Percentiles rank a stretch among this genome's conserved stretches.
Conservation (phyloP, 2,329 filamentous ascomycete species). For the Aspergillus cejpii region DNA sequence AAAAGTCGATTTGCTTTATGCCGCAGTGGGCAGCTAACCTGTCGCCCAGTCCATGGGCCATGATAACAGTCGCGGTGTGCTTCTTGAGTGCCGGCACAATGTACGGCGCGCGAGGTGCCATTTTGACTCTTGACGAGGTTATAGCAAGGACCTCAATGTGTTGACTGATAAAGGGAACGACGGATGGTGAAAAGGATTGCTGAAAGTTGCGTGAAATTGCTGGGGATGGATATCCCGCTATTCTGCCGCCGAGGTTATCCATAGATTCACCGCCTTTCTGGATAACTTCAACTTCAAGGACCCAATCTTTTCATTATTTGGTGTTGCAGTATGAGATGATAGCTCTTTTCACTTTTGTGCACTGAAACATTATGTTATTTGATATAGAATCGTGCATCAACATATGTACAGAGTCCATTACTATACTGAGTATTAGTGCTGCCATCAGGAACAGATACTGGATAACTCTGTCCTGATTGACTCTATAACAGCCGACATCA, state of each 20-base stretch:
- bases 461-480: constrained; percentile 14
- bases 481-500: constrained; percentile 19
- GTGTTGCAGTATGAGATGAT: not conserved
- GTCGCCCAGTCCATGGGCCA: constrained; percentile 87
- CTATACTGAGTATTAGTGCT: no score
- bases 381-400: no score
- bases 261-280: constrained; percentile 17
- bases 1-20: not conserved
- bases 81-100: constrained; percentile 71
- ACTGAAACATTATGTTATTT: no score
- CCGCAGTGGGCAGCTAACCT: constrained; percentile 47
- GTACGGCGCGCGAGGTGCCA: constrained; percentile 50
- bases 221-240: constrained; percentile 12
- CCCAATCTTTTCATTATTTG: not conserved
- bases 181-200: not conserved
- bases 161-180: not conserved
- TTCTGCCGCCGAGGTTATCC: constrained; percentile 23
- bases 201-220: not conserved
- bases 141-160: not conserved
- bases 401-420: no score
- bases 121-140: constrained; percentile 21
- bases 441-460: constrained; percentile 2
- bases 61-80: constrained; percentile 92
- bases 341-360: no score
- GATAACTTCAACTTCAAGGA: not conserved